Base-by-base conservation (phyloP, 2,329 filamentous ascomycete species). In the Periconia macrospinosa region DNA sequence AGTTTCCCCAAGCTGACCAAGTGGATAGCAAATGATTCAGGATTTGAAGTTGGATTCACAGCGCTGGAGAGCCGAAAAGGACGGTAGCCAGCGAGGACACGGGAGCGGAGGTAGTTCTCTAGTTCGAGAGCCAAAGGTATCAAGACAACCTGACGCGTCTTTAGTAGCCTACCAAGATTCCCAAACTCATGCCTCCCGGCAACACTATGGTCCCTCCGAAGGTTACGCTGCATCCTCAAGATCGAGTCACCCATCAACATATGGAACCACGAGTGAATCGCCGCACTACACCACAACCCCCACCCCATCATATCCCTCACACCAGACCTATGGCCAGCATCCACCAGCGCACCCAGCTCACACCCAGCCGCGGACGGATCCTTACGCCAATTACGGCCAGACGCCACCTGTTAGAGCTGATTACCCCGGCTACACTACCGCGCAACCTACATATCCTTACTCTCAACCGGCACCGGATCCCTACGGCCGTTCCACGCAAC, bases 21-120 rank as follows among this genome's bases (percentile, higher is more conserved):
- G 23, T 51, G 42, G 33, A 47, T 43, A 73, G 78, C 75, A 78
- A 65, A 81, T 81, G 79, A 77, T 80, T 55, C 70, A 74, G 62
- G 79, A 81, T 61, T 63, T 81, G 65, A 76, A 75, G 60, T 62
- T 73, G 67, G 78, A 80, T 55, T 79, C 79, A 46, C 72, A 72
- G 55, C 73, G 76, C 57, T 81, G 78, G 78, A 68, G 66, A 49
- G 59, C 68, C 43, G 68, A 72, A 49, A 64, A 64, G 40, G 66
- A 65, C 56, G 67, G 68, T 55, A 63, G 58, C 57, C 65, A 74
- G 48, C 58, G 63, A 64, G 71, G 70, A 68, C 70, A 77, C 75
- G 77, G 78, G 78, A 46, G 50, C 41, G 54, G 54, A 53, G 78
- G 78, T 80, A 80, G 75, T 72, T 70, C 72, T 70, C 70, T 70